Conservation (phyloP, 306 rosid species). For the Luffa aegyptiaca region DNA sequence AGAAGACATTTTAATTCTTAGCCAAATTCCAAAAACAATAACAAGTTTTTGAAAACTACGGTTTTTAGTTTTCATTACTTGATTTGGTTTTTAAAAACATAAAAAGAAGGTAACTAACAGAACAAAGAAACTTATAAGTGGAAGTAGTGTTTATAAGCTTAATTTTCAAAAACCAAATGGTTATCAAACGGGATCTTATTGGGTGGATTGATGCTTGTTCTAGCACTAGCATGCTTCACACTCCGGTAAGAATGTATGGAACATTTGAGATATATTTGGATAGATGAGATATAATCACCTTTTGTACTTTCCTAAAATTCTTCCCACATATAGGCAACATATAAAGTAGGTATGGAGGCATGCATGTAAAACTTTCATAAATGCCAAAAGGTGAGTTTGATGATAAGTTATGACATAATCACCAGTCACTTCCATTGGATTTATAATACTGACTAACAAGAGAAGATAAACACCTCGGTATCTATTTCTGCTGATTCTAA, state of each 20-base stretch:
- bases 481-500: constrained; percentile 51
- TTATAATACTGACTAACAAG: not conserved
- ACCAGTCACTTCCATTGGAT: not conserved
- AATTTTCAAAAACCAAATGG: too few species aligned
- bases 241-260: not conserved
- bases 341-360: not conserved
- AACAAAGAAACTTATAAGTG: too few species aligned
- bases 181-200: not conserved
- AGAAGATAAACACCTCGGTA: constrained; percentile 42
- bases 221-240: not conserved
- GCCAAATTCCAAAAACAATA: too few species aligned
- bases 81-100: too few species aligned
- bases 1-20: too few species aligned
- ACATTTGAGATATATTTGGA: not conserved
- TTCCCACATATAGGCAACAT: not conserved
- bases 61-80: too few species aligned
- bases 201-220: not conserved
- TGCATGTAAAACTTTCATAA: not conserved
- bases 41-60: too few species aligned
- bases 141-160: too few species aligned
- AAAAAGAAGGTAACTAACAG: too few species aligned
- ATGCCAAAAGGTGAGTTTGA: not conserved
- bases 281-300: not conserved
- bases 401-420: not conserved
- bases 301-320: not conserved